These are phyloP conservation scores for Russula abietina DNA, from an alignment of 768 basidiomycete genomes.

Conservation along the genomic window DNA sequence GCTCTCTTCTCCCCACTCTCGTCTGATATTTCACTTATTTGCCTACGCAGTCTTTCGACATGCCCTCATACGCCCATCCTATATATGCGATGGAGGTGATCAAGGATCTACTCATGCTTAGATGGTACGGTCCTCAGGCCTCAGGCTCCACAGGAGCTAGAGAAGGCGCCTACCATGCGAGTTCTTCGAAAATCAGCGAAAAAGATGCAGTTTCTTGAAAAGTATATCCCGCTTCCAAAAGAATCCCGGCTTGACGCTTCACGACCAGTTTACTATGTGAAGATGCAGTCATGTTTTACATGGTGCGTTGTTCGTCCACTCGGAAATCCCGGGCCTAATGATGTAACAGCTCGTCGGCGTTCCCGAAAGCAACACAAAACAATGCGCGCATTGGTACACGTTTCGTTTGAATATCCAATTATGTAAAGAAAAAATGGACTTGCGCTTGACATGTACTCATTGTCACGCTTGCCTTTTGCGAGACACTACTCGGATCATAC, in stretches of 20 bases:
- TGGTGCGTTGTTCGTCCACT: neutral
- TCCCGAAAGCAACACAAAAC: neutral
- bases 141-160: neutral
- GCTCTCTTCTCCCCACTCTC: neutral
- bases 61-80: neutral
- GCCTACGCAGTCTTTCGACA: neutral
- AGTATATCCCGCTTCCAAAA: conserved; percentile 2
- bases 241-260: neutral
- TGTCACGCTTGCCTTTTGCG: no score
- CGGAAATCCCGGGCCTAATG: neutral
- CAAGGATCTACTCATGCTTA: neutral
- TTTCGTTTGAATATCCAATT: conserved; percentile 1
- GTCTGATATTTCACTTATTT: neutral
- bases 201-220: conserved; percentile 3
- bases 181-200: neutral
- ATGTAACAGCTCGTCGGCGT: conserved; percentile 1
- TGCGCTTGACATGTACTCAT: no score
- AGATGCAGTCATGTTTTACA: conserved; percentile 15
- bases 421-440: neutral
- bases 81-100: neutral
- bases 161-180: neutral
- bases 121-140: neutral
- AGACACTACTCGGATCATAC: no score
- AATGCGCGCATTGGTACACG: conserved; percentile 14
- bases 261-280: conserved; percentile 5